phyloP scores from a whole-genome alignment of 208 protist genomes.

The Leishmania guyanensis region DNA sequence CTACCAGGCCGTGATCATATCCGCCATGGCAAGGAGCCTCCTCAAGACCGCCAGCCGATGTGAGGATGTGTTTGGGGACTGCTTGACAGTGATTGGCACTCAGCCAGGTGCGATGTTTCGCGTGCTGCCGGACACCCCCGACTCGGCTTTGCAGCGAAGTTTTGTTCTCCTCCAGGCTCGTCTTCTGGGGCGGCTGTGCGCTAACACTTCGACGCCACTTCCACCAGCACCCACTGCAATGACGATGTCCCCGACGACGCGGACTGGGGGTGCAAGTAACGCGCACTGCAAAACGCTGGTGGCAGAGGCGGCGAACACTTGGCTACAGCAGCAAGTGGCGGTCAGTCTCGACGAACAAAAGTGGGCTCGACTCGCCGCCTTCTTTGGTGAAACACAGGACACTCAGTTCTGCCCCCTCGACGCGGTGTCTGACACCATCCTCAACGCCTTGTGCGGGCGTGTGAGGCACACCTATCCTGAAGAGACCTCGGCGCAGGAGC shows the following conservation, averaged over 20 bases:
- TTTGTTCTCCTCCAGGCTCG: constrained; percentile 47
- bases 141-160: constrained; percentile 18
- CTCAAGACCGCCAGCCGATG: constrained; percentile 47
- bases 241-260: neutral
- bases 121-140: constrained; percentile 30
- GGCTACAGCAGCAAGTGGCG: constrained; percentile 10
- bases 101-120: constrained; percentile 30
- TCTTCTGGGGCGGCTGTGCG: constrained; percentile 46
- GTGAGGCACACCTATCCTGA: constrained; percentile 1
- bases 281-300: constrained; percentile 11
- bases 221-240: neutral
- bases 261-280: neutral
- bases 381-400: constrained; percentile 24
- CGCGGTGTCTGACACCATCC: constrained; percentile 14
- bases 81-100: constrained; percentile 46
- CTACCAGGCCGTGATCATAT: constrained; percentile 30
- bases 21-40: constrained; percentile 43
- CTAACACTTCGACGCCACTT: neutral
- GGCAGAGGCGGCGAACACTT: constrained; percentile 14
- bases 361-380: constrained; percentile 24
- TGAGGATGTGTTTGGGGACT: constrained; percentile 50
- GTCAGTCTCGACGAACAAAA: neutral
- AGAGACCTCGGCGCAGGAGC: neutral
- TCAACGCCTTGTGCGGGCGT: constrained; percentile 9
- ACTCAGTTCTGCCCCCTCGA: constrained; percentile 13